Evolutionary conservation across 2,329 filamentous ascomycete species (phyloP).

Genomic region (Fusarium tuaranense): DNA sequence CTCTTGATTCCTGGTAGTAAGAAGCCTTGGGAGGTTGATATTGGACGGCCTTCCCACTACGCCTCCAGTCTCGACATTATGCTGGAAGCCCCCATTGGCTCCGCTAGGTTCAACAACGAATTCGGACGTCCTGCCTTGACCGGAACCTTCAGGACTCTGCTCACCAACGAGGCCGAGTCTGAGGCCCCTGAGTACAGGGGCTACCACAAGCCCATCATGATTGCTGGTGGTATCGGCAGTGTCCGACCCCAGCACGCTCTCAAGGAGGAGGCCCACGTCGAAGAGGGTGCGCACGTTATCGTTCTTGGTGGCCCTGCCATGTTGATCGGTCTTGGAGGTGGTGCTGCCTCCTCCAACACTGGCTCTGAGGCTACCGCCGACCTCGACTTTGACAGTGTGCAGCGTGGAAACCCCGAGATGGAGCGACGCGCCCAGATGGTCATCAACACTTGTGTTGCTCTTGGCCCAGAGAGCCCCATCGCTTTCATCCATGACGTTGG

Average conservation of each 20-base stretch:
- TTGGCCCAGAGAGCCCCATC: slow-evolving; percentile 89
- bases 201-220: slow-evolving; percentile 99
- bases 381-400: slow-evolving; percentile 96
- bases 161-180: slow-evolving; percentile 67
- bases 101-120: slow-evolving; percentile 96
- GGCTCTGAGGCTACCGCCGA: slow-evolving; percentile 91
- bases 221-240: slow-evolving; percentile 94
- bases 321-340: slow-evolving; percentile 96
- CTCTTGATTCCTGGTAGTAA: slow-evolving; percentile 86
- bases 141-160: slow-evolving; percentile 92
- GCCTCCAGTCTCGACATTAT: slow-evolving; percentile 97
- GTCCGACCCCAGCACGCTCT: slow-evolving; percentile 91
- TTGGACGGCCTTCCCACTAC: slow-evolving; percentile 91
- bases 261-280: slow-evolving; percentile 83
- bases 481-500: slow-evolving; percentile 98
- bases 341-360: slow-evolving; percentile 91
- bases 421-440: slow-evolving; percentile 97
- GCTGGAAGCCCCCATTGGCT: slow-evolving; percentile 95
- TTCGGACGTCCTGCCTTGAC: slow-evolving; percentile 91
- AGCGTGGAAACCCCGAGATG: slow-evolving; percentile 96
- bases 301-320: slow-evolving; percentile 97
- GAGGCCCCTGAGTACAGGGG: slow-evolving; percentile 77
- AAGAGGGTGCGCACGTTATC: slow-evolving; percentile 88
- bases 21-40: slow-evolving; percentile 90
- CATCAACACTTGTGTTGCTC: slow-evolving; percentile 90